Percentiles rank a stretch among this genome's conserved stretches.
Evolutionary conservation across 2,329 filamentous ascomycete genomes (phyloP).

Genomic region (Nemania diffusa): DNA sequence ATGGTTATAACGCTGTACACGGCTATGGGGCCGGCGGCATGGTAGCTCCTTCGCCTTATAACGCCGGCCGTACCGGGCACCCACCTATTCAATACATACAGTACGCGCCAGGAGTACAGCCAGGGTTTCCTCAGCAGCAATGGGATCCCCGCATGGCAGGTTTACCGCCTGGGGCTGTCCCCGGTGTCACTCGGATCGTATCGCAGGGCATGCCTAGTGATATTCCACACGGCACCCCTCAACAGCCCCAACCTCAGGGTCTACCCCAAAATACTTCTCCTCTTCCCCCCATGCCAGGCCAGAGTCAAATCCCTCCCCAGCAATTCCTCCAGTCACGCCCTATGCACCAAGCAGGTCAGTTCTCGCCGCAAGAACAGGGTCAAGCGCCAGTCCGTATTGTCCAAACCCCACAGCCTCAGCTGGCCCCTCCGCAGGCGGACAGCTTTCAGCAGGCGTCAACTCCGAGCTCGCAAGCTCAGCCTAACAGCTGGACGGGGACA

Average conservation of each 20-base stretch:
- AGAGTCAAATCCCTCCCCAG: conserved; percentile 20
- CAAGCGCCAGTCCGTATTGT: conserved; percentile 9
- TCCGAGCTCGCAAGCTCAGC: conserved; percentile 27
- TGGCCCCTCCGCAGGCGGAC: conserved; percentile 13
- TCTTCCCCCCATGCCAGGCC: conserved; percentile 22
- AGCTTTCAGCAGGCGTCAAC: conserved; percentile 25
- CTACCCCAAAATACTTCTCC: conserved; percentile 13
- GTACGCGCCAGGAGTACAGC: conserved; percentile 32
- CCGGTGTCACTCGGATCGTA: conserved; percentile 2
- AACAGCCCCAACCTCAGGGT: conserved; percentile 11
- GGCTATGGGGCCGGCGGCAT: conserved; percentile 45
- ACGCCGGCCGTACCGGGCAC: conserved; percentile 40
- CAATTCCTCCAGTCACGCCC: conserved; percentile 15
- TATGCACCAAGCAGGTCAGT: conserved; percentile 18
- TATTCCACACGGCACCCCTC: conserved; percentile 10
- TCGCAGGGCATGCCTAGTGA: conserved; percentile 31
- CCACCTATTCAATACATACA: conserved; percentile 35
- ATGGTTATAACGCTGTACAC: conserved; percentile 49
- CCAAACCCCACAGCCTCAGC: conserved; percentile 18
- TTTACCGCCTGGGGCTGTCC: conserved; percentile 26
- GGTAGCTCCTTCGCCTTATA: conserved; percentile 46
- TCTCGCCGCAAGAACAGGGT: conserved; percentile 8
- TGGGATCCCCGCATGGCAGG: conserved; percentile 40
- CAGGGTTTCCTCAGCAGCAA: conserved; percentile 35
- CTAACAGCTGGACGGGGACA: conserved; percentile 39